Evolutionary conservation across 768 basidiomycete species (phyloP).

Genomic region (Coprinopsis cinerea): DNA sequence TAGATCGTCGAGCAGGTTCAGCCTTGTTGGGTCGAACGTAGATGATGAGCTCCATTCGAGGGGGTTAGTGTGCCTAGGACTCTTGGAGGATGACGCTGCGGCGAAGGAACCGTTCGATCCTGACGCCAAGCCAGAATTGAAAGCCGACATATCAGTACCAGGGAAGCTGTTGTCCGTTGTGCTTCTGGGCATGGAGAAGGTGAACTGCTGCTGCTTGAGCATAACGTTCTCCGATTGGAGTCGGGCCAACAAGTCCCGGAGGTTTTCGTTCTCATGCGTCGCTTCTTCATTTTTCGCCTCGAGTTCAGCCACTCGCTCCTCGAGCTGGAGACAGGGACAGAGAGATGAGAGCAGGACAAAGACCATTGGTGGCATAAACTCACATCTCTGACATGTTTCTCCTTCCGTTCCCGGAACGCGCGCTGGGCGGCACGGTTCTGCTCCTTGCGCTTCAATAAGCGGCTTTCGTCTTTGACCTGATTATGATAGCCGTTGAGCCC

Average conservation of each 20-base stretch:
- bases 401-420: conserved; percentile 95
- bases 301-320: conserved; percentile 84
- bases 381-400: conserved; percentile 95
- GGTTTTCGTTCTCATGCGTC: conserved; percentile 77
- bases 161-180: conserved; percentile 2
- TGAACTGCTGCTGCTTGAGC: conserved; percentile 78
- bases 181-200: conserved; percentile 64
- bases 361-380: conserved; percentile 27
- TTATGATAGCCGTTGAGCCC: not conserved
- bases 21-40: conserved; percentile 63
- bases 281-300: conserved; percentile 76
- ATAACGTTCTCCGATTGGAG: conserved; percentile 84
- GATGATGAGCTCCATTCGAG: conserved; percentile 65
- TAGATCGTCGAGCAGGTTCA: conserved; percentile 58
- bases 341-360: not conserved
- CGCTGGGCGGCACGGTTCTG: conserved; percentile 97
- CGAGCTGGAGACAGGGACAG: conserved; percentile 48
- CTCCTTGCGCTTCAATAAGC: conserved; percentile 86
- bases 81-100: conserved; percentile 24
- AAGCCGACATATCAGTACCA: conserved; percentile 15
- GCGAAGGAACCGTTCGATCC: conserved; percentile 25
- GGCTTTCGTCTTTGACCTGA: conserved; percentile 59
- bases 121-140: conserved; percentile 15
- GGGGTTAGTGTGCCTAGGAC: conserved; percentile 35
- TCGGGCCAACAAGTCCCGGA: conserved; percentile 77